Percentiles rank a stretch among this genome's conserved stretches.
Conservation (phyloP, 2,329 filamentous ascomycete species). For the Fusarium sp. region DNA sequence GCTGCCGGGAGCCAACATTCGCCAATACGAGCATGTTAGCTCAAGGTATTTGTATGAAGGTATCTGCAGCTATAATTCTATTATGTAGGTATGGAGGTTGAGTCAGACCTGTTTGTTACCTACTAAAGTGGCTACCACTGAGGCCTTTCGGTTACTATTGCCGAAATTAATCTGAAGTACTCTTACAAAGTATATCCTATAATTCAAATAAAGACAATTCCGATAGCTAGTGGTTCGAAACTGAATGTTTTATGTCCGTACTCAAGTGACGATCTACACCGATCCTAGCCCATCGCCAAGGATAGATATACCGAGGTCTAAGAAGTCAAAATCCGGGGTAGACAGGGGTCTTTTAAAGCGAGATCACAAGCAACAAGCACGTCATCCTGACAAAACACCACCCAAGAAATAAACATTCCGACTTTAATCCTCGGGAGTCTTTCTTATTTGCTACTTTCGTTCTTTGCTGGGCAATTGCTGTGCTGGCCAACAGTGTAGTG, state of each 20-base stretch:
- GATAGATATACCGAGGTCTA: constrained; percentile 1
- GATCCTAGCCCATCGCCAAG: constrained; percentile 4
- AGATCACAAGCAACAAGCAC: constrained; percentile 38
- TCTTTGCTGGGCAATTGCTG: too few relatives aligned
- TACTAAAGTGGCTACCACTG: too few relatives aligned
- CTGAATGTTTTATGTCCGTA: not conserved
- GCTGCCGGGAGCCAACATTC: too few relatives aligned
- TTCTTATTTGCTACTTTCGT: constrained; percentile 14
- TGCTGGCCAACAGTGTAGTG: not conserved
- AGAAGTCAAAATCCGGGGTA: constrained; percentile 31
- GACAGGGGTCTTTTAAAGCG: constrained; percentile 24
- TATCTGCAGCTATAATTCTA: not conserved
- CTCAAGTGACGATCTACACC: not conserved
- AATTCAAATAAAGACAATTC: accelerated
- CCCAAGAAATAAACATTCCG: constrained; percentile 14
- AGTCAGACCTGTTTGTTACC: too few relatives aligned
- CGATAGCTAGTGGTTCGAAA: not conserved
- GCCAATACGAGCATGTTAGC: too few relatives aligned
- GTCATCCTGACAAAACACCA: constrained; percentile 20
- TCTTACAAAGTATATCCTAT: not conserved
- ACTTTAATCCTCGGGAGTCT: not conserved
- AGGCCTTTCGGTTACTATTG: too few relatives aligned
- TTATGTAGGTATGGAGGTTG: not conserved
- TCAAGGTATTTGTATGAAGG: not conserved
- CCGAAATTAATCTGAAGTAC: not conserved